Conservation (phyloP, 2,329 filamentous ascomycete species). For the Cucurbitaria berberidis region DNA sequence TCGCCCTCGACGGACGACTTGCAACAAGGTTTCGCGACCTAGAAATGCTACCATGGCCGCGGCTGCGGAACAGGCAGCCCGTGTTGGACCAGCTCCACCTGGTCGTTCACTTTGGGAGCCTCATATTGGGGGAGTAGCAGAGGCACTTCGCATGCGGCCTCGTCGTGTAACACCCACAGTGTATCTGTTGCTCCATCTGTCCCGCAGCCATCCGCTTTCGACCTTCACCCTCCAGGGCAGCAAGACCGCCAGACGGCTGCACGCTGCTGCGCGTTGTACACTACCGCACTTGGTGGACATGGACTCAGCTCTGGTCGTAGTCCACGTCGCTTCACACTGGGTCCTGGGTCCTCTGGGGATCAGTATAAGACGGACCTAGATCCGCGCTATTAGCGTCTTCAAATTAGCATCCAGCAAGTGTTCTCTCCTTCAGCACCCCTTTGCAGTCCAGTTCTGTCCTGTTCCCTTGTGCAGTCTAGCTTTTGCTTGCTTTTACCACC, state of each 20-base stretch:
- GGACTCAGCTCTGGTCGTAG: constrained; percentile 28
- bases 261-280: constrained; percentile 36
- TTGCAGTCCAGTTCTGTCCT: constrained; percentile 21
- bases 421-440: constrained; percentile 25
- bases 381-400: constrained; percentile 38
- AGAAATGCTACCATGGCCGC: constrained; percentile 52
- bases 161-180: constrained; percentile 40
- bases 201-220: constrained; percentile 38
- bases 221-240: constrained; percentile 26
- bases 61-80: constrained; percentile 52
- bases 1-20: constrained; percentile 21
- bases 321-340: constrained; percentile 31
- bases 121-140: constrained; percentile 32
- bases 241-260: constrained; percentile 34
- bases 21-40: constrained; percentile 47
- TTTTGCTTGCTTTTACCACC: constrained; percentile 46
- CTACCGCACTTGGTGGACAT: constrained; percentile 29
- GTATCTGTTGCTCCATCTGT: constrained; percentile 46
- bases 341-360: constrained; percentile 22
- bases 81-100: constrained; percentile 47
- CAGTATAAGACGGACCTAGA: constrained; percentile 46
- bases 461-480: constrained; percentile 22
- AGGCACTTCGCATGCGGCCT: constrained; percentile 34
- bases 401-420: constrained; percentile 28
- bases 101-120: constrained; percentile 33